Evolutionary conservation across 352 stramenopile species (phyloP).

Genomic region (Pythium periplocum): DNA sequence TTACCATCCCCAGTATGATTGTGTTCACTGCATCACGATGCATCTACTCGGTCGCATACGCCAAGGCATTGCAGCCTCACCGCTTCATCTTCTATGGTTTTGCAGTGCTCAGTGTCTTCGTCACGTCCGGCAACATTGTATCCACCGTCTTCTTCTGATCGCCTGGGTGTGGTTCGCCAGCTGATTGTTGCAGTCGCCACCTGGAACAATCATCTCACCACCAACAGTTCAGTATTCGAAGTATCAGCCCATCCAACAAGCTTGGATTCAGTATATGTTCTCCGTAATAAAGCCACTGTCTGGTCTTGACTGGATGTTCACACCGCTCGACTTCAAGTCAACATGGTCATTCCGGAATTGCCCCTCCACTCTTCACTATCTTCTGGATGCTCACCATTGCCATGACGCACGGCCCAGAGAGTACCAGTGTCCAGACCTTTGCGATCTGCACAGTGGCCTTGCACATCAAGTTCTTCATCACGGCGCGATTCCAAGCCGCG

Average conservation of each 20-base stretch:
- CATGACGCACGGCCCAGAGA: neutral
- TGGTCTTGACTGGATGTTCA: neutral
- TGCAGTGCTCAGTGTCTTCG: slow-evolving; percentile 4
- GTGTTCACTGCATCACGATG: slow-evolving; percentile 7
- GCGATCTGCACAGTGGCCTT: slow-evolving; percentile 11
- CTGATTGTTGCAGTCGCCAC: no score
- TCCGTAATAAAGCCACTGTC: neutral
- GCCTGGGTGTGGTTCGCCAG: no score
- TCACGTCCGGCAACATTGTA: neutral
- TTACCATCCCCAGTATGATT: slow-evolving; percentile 1
- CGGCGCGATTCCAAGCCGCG: slow-evolving; percentile 4
- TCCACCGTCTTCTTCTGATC: no score
- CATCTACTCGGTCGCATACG: slow-evolving; percentile 5
- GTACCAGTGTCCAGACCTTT: slow-evolving; percentile 4
- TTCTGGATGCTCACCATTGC: slow-evolving; percentile 1
- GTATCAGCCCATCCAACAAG: no score
- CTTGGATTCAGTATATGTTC: neutral
- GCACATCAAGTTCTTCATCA: slow-evolving; percentile 18
- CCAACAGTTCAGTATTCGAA: no score
- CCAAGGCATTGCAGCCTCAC: slow-evolving; percentile 9
- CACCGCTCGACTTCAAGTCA: neutral
- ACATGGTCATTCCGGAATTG: slow-evolving; percentile 1
- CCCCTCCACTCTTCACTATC: slow-evolving; percentile 1
- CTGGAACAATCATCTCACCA: no score
- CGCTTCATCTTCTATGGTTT: slow-evolving; percentile 3